Evolutionary conservation across 2,329 filamentous ascomycete genomes (phyloP), one percentile per base, ranked within the genome.

Genomic region (Dryadomyces quercus-mongolicae): DNA sequence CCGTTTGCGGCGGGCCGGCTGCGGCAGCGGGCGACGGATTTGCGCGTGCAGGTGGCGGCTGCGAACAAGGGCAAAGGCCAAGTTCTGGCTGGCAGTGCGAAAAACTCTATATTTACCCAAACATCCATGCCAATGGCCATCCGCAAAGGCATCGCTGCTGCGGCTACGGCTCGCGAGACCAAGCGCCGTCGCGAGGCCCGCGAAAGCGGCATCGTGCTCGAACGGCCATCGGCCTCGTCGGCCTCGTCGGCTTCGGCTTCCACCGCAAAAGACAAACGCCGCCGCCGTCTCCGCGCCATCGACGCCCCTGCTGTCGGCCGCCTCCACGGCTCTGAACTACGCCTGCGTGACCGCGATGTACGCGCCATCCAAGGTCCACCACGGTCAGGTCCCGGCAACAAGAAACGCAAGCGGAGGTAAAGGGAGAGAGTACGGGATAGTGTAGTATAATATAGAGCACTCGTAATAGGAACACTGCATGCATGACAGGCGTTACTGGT

Each of bases 161-260:
- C 90, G 52, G 79, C 80, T 21, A 73, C 67, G 1, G 69, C 74
- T 31, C 81, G 80, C 56, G 91, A 96, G 67, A 71, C 77, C 13
- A 86, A 78, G 71, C 73, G 92, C 52, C 75, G 92, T 42, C 75
- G 74, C 44, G 88, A 95, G 67, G 93, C 93, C 2, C 81, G 77
- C 64, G 92, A 97, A 74, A 95, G 92, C 62, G 93, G 92, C 6
- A 84, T 97, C 61, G 82, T 97, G 50, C 72, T 97, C 38, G 93
- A 97, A 73, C 76, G 74, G 57, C 62, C 65, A 25, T 34, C 55
- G 18, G 21, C 48, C 13, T 72, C n/a, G n/a, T n/a, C n/a, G n/a
- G n/a, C n/a, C n/a, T n/a, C 72, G 46, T 60, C 65, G 31, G 66
- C 66, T 59, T 70, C 66, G 40, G 66, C 62, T 55, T 21, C 52